Percentiles rank a stretch among this genome's conserved stretches.
Evolutionary conservation across 345 rosid genomes (phyloP).

Genomic region (Salix brachista): DNA sequence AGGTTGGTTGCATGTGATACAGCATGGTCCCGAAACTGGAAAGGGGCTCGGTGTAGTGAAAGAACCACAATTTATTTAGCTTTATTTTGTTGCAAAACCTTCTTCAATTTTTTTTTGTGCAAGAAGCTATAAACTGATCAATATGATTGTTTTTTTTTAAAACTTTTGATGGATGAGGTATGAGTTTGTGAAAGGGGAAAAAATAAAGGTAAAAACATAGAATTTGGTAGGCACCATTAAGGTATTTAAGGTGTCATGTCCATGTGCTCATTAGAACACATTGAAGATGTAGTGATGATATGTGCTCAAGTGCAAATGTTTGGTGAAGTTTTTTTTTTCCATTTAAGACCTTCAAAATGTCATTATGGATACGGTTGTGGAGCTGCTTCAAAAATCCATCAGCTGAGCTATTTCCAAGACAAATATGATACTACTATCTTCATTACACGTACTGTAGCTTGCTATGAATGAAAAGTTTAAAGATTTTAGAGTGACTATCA

Average conservation of each 20-base stretch:
- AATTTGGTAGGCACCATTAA: background rate
- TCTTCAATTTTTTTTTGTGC: background rate
- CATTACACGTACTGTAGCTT: background rate
- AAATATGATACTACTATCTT: background rate
- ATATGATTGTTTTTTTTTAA: background rate
- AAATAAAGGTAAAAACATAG: no score
- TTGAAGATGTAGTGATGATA: background rate
- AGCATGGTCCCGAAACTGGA: background rate
- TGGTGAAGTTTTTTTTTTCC: background rate
- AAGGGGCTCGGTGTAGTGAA: background rate
- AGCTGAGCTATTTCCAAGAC: background rate
- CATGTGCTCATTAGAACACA: background rate
- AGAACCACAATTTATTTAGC: background rate
- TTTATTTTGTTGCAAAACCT: background rate
- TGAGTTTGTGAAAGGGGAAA: background rate
- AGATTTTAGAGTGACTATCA: background rate
- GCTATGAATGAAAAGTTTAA: background rate
- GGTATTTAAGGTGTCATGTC: background rate
- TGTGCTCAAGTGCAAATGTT: background rate
- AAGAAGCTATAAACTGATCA: background rate
- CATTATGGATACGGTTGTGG: background rate
- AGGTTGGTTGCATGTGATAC: background rate
- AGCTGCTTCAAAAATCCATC: background rate
- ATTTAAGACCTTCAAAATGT: background rate
- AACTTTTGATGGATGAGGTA: background rate